Base-by-base conservation (phyloP, 108 stramenopile species). In the Phaeodactylum tricornutum region DNA sequence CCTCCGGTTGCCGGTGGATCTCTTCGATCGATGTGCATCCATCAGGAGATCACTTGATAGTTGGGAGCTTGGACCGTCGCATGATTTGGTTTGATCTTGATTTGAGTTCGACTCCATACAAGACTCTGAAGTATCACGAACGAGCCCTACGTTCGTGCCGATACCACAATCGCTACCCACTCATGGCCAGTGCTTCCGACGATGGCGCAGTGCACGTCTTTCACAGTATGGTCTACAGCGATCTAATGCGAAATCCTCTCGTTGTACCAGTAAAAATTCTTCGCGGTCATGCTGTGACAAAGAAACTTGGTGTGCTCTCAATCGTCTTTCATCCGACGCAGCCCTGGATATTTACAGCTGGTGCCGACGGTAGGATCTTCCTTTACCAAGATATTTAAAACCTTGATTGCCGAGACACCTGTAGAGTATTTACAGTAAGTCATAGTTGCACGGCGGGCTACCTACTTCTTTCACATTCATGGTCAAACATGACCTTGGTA, bases 81-180 rank as follows among this genome's bases (percentile, higher is more conserved):
- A 74, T 98, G 59, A 76, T 90, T 25, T 99, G 99, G 99, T 97
- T 97, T 59, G 99, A 99, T 59, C 53, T 97, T 39, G 99, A 98
- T 60, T 65, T 99, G 23, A 73, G 84, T 19, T 62, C 62, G 30
- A 89, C 85, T 23, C 96, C 99, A 25, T 98, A 90, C 81, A 95
- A 95, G 56, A 95, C 93, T 5, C 69, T 96, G 27, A 92, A 90
- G 50, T 98, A 96, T 50, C 93, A 96, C 66, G 87, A 91, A 45
- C 71, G 88, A 24, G 97, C 93, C 5, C 55, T 98, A 22, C 71
- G 97, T 8, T 70, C 67, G 2, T 85, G 74, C 0, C 58, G 66
- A 40, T 95, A 73, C 61, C 93, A 95, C 60, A 49, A 50, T 16
- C 66, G 80, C 12, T 94, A 97, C 41, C 99, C 99, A 3, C 80